Evolutionary conservation across 306 rosid species (phyloP), one percentile per base, ranked within the genome.

Genomic region (Prunus armeniaca): DNA sequence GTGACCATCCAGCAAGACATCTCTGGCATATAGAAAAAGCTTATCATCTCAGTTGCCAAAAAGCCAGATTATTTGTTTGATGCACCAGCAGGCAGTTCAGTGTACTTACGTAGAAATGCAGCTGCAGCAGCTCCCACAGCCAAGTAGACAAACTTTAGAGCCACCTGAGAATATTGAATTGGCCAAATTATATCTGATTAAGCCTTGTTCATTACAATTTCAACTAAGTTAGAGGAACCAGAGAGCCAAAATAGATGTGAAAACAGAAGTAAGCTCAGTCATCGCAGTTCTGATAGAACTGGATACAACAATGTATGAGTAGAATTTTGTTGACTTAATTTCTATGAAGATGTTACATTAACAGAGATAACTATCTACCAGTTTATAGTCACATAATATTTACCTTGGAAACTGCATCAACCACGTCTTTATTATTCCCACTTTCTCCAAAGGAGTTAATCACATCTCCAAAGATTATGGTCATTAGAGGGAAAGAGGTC

Each of bases 1-100:
- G 98, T 91, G 66, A 91, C 79, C 88, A 93, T 87, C 98, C 98
- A 93, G 61, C 97, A 88, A 18, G 91, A 74, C 84, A 90, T 80
- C 85, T 93, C 97, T 91, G 88, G 20, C 74, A 79, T 55, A 77
- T 24, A 76, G 28, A 14, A 81, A 86, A 72, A 74, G 43, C 76
- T 1, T 46, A 38, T 49, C 25, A 49, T 49, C 32, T 64, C 4
- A 68, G 38, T 45, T 66, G 71, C 73, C 56, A 54, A 64, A 22
- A 28, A 69, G 17, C 61, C 65, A 76, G 30, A 76, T 15, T 63
- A 20, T 41, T 38, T 11, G 54, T 67, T 73, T 64, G 28, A 66
- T 76, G 41, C 41, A 25, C 18, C 69, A 7, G 22, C 73, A 27
- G 51, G 67, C 67, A 67, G 69, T 55, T 2, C 2, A 5, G 12